phyloP scores from a whole-genome alignment of 2,329 filamentous ascomycete species.

The Ophiostoma himal-ulmi region DNA sequence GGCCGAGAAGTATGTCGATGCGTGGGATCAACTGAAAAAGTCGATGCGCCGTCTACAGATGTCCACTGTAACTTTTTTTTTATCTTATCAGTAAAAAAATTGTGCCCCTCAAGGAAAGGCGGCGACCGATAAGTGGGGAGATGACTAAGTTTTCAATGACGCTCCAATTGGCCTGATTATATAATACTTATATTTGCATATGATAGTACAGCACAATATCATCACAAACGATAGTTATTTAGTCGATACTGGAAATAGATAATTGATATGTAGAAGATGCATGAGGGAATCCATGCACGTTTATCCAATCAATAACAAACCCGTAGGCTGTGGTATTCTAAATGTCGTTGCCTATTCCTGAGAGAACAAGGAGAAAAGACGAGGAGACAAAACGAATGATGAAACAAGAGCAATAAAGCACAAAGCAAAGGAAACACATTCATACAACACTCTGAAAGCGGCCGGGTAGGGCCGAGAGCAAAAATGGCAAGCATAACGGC shows the following conservation, averaged over 20 bases:
- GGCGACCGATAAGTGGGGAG: slow-evolving; percentile 8
- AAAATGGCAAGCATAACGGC: not conserved
- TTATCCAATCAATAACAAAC: not conserved
- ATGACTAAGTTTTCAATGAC: not conserved
- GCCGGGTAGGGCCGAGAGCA: not conserved
- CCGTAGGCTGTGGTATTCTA: not conserved
- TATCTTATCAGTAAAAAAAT: slow-evolving; percentile 25
- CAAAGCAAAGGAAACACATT: not conserved
- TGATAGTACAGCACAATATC: not conserved
- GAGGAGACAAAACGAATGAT: not conserved
- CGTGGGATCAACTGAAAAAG: slow-evolving; percentile 13
- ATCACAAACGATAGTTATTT: too few relatives aligned
- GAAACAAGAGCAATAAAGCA: not conserved
- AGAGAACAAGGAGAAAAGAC: not conserved
- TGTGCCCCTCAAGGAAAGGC: slow-evolving; percentile 17
- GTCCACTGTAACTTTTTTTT: slow-evolving; percentile 19
- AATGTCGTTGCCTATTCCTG: not conserved
- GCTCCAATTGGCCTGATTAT: not conserved
- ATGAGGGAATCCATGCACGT: not conserved
- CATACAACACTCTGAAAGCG: not conserved
- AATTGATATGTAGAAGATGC: not conserved
- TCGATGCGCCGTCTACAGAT: not conserved
- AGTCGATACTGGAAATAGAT: not conserved
- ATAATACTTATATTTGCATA: not conserved
- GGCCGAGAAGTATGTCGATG: slow-evolving; percentile 1